These are phyloP conservation scores for Penicillium cataractarum DNA, from an alignment of 495 filamentous ascomycete species.

Conservation along the genomic window DNA sequence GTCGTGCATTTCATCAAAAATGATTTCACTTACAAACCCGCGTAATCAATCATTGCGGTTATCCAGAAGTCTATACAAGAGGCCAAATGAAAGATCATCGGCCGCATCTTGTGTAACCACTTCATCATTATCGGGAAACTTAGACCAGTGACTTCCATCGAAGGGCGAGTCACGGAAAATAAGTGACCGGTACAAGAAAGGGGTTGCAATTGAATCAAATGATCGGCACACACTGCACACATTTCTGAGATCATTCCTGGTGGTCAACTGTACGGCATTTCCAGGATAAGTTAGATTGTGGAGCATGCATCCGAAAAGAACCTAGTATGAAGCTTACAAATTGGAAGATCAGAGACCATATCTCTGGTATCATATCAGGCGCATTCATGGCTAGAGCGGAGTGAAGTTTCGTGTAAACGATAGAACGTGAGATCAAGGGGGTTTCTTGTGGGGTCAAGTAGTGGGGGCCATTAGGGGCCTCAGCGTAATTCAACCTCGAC, in stretches of 20 bases:
- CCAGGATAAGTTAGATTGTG: not conserved
- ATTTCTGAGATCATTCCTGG: slow-evolving; percentile 5
- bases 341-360: slow-evolving; percentile 11
- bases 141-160: not conserved
- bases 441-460: not conserved
- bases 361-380: slow-evolving; percentile 6
- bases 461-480: not conserved
- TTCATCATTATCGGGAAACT: not conserved
- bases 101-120: not conserved
- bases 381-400: not conserved
- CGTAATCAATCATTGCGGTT: not conserved
- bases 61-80: not conserved
- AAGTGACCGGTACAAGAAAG: slow-evolving; percentile 15
- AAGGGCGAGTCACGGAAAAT: not conserved
- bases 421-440: not conserved
- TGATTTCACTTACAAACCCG: not conserved
- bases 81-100: not conserved
- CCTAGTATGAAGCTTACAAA: slow-evolving; percentile 3
- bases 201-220: slow-evolving; percentile 12
- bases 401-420: not conserved
- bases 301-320: not conserved
- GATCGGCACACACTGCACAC: slow-evolving; percentile 8
- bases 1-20: not conserved
- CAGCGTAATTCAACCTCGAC: too few relatives aligned
- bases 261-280: not conserved